Evolutionary conservation across 495 filamentous ascomycete genomes (phyloP).

Genomic region (Usnea hakonensis): DNA sequence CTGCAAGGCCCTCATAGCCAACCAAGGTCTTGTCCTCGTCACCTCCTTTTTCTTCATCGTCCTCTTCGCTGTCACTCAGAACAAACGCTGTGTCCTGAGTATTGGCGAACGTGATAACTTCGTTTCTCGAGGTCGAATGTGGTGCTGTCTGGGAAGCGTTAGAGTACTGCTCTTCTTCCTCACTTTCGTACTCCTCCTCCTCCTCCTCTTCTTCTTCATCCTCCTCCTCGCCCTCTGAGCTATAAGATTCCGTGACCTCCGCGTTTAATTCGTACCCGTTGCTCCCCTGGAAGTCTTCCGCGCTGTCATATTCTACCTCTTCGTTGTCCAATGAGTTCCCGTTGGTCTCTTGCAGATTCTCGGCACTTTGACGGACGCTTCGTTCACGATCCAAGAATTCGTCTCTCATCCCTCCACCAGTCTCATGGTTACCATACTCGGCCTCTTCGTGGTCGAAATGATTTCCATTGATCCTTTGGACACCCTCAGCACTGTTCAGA

Average conservation of each 20-base stretch:
- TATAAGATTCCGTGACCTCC: not conserved
- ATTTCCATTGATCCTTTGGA: not conserved
- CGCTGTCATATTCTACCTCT: not conserved
- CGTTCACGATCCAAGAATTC: not conserved
- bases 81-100: conserved; percentile 16
- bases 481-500: not conserved
- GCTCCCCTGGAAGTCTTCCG: not conserved
- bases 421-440: not conserved
- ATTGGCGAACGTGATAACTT: conserved; percentile 10
- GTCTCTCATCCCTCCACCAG: not conserved
- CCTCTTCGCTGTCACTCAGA: conserved; percentile 10
- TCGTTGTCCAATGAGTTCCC: not conserved
- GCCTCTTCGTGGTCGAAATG: not conserved
- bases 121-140: not conserved
- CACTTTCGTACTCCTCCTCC: conserved; percentile 32
- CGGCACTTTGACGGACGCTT: not conserved
- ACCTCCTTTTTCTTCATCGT: not conserved
- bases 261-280: not conserved
- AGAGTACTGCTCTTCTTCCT: not conserved
- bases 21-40: conserved; percentile 2
- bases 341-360: not conserved
- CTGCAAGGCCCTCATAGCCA: not conserved
- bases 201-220: conserved; percentile 35
- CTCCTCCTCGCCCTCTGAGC: conserved; percentile 22
- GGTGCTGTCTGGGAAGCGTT: not conserved